Percentiles rank a stretch among this genome's conserved stretches.
phyloP scores from a whole-genome alignment of 257 asterid species.

The Gentiana straminea region DNA sequence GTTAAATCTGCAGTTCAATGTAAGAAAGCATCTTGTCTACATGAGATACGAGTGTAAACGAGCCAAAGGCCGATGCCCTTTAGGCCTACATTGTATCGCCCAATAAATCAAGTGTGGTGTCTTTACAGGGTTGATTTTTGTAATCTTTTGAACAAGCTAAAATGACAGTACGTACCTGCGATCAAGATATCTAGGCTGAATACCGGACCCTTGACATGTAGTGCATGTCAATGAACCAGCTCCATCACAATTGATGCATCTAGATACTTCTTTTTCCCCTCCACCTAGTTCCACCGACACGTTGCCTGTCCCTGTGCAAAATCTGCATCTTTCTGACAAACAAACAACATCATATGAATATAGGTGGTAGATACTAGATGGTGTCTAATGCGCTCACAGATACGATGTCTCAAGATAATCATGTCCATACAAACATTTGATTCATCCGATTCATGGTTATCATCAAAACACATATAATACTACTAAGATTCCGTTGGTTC shows the following conservation, averaged over 20 bases:
- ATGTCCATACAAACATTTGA: neutral
- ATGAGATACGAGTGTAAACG: no score
- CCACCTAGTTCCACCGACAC: conserved; percentile 82
- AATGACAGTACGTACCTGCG: conserved; percentile 48
- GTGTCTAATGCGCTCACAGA: neutral
- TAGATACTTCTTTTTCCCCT: conserved; percentile 64
- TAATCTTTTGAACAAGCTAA: no score
- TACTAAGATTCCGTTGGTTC: no score
- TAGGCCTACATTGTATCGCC: no score
- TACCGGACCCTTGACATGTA: conserved; percentile 97
- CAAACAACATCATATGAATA: neutral
- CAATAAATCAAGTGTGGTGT: no score
- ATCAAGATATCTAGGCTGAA: conserved; percentile 96
- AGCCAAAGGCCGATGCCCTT: no score
- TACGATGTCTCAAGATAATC: neutral
- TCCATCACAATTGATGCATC: conserved; percentile 84
- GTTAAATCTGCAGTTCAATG: no score
- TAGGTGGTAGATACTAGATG: neutral
- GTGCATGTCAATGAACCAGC: conserved; percentile 89
- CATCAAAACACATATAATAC: no score
- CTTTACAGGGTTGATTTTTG: no score
- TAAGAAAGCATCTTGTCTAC: no score
- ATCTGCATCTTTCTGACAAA: conserved; percentile 71
- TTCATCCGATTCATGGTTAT: neutral
- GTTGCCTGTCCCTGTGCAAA: conserved; percentile 72